Percentiles rank a stretch among this genome's conserved stretches.
phyloP scores from a whole-genome alignment of 768 basidiomycete species.

The Rhodotorula babjevae region DNA sequence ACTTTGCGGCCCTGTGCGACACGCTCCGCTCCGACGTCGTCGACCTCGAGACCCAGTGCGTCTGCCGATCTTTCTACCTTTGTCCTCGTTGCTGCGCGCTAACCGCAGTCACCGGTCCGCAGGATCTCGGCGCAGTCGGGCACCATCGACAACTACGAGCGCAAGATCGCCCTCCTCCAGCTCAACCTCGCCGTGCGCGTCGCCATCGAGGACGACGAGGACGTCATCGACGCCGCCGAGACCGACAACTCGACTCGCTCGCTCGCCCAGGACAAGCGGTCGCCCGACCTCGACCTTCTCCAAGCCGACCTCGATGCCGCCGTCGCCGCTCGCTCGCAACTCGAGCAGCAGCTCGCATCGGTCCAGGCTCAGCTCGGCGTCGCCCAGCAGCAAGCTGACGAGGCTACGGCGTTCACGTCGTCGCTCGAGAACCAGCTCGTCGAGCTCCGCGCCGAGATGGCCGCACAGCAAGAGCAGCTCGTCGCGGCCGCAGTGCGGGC shows the following conservation, averaged over 20 bases:
- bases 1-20: constrained; percentile 17
- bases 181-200: constrained; percentile 27
- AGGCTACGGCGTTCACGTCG: not conserved
- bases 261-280: not conserved
- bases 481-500: too few species aligned
- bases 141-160: constrained; percentile 8
- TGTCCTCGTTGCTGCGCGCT: not conserved
- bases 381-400: not conserved
- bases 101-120: not conserved
- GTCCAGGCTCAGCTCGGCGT: not conserved
- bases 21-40: constrained; percentile 9
- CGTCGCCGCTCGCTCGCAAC: not conserved
- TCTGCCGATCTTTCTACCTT: too few species aligned
- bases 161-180: constrained; percentile 23
- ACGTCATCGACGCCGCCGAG: not conserved
- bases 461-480: not conserved
- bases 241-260: too few species aligned
- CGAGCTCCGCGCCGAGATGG: not conserved
- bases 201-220: constrained; percentile 27
- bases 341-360: constrained; percentile 10
- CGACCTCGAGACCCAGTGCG: constrained; percentile 1
- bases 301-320: not conserved
- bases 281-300: not conserved
- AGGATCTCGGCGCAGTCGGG: constrained; percentile 14
- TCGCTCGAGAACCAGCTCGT: not conserved